Evolutionary conservation across 495 filamentous ascomycete genomes (phyloP).

Genomic region (Penicillium maclennaniae): DNA sequence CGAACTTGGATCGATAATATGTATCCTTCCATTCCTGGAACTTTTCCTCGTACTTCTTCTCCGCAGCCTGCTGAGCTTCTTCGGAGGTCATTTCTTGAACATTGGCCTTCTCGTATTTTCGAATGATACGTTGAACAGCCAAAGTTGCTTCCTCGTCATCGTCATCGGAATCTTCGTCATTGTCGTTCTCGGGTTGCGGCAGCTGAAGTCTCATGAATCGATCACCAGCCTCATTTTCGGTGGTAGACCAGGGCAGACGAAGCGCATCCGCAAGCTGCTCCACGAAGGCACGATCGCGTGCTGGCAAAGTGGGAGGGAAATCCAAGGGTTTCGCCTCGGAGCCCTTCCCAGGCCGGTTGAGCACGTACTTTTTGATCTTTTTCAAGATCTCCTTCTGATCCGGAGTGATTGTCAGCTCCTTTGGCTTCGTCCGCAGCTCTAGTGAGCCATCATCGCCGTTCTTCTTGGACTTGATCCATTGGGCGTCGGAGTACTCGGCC

Average conservation of each 20-base stretch:
- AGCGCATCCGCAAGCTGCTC: conserved; percentile 81
- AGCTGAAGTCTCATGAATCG: conserved; percentile 74
- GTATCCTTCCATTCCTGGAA: conserved; percentile 90
- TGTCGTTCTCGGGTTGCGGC: conserved; percentile 46
- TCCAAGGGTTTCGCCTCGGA: conserved; percentile 53
- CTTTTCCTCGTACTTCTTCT: conserved; percentile 79
- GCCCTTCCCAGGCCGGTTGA: conserved; percentile 50
- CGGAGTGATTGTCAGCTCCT: conserved; percentile 66
- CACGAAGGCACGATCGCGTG: conserved; percentile 86
- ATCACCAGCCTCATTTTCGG: conserved; percentile 72
- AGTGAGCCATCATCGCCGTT: conserved; percentile 39
- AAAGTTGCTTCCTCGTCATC: conserved; percentile 84
- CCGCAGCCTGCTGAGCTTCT: conserved; percentile 70
- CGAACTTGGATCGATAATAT: conserved; percentile 88
- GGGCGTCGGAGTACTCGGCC: conserved; percentile 77
- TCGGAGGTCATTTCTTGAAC: conserved; percentile 74
- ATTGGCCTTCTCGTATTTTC: conserved; percentile 84
- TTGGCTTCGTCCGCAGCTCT: conserved; percentile 59
- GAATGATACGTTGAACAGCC: conserved; percentile 78
- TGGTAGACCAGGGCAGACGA: conserved; percentile 74
- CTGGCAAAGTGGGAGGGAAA: conserved; percentile 69
- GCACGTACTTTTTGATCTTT: conserved; percentile 75
- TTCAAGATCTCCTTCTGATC: conserved; percentile 78
- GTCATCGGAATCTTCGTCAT: conserved; percentile 57
- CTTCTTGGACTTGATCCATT: conserved; percentile 84